Evolutionary conservation across 2,329 filamentous ascomycete genomes (phyloP).

Genomic region (Colletotrichum siamense): DNA sequence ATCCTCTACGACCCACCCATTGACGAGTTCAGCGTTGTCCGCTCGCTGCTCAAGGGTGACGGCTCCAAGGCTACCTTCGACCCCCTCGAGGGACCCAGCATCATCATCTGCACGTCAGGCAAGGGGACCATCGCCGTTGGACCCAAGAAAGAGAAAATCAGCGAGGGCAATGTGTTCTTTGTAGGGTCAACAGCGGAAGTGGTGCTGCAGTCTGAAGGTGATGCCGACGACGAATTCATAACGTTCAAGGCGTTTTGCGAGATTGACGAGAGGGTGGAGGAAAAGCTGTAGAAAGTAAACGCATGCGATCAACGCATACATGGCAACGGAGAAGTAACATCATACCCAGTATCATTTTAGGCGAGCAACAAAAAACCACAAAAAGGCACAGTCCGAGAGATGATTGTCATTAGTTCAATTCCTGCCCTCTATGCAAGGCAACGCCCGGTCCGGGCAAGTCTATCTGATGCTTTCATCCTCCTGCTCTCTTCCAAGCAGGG

Average conservation of each 20-base stretch:
- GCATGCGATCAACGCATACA: neutral
- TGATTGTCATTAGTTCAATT: neutral
- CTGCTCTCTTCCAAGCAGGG: neutral
- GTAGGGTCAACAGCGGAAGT: slow-evolving; percentile 88
- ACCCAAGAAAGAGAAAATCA: slow-evolving; percentile 76
- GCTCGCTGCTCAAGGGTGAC: slow-evolving; percentile 72
- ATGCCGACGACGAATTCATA: slow-evolving; percentile 73
- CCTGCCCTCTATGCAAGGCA: neutral
- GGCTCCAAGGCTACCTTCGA: slow-evolving; percentile 90
- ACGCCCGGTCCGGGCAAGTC: neutral
- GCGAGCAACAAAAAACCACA: neutral
- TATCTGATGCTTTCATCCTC: neutral
- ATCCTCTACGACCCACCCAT: slow-evolving; percentile 94
- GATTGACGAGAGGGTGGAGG: slow-evolving; percentile 56
- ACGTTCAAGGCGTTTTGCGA: slow-evolving; percentile 97
- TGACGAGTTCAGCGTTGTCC: slow-evolving; percentile 91
- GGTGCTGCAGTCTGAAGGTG: slow-evolving; percentile 72
- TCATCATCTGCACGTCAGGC: slow-evolving; percentile 88
- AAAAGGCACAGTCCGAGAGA: neutral
- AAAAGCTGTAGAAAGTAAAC: slow-evolving; percentile 29
- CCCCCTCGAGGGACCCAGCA: slow-evolving; percentile 84
- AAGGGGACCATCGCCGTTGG: slow-evolving; percentile 86
- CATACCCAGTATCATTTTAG: slow-evolving; percentile 14
- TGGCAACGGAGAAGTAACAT: neutral
- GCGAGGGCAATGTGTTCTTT: slow-evolving; percentile 79